These are phyloP conservation scores for Aspergillus taichungensis DNA, from an alignment of 495 filamentous ascomycete species.

Conservation along the genomic window DNA sequence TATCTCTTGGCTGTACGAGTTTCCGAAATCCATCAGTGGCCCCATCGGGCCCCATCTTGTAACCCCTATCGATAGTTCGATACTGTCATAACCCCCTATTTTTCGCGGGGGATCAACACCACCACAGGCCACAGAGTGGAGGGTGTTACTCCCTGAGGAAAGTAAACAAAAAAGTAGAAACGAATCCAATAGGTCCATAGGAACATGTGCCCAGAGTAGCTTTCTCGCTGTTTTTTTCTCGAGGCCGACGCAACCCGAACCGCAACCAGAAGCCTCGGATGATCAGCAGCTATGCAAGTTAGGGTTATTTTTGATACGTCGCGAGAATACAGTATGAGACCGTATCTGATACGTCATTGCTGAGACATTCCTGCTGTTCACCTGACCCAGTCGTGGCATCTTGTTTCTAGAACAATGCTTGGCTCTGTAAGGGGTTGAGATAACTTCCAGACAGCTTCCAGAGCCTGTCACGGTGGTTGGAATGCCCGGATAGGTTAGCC, in stretches of 20 bases:
- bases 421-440: neutral
- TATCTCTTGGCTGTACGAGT: constrained; percentile 9
- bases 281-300: constrained; percentile 31
- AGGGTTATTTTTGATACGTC: constrained; percentile 20
- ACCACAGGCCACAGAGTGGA: no score
- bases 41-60: neutral
- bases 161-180: neutral
- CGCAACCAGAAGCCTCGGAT: constrained; percentile 23
- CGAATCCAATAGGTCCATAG: neutral
- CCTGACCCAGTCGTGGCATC: neutral
- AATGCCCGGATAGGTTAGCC: no score
- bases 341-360: neutral
- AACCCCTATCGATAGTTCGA: neutral
- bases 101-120: no score
- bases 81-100: no score
- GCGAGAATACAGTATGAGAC: constrained; percentile 13
- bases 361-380: neutral
- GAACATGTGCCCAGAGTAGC: neutral
- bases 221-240: constrained; percentile 8
- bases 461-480: neutral
- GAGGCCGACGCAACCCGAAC: constrained; percentile 22
- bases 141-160: neutral
- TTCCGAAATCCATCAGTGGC: neutral
- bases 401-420: neutral
- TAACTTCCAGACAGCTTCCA: neutral